Evolutionary conservation across 2,329 filamentous ascomycete species (phyloP).

Genomic region (Diplodia corticola): DNA sequence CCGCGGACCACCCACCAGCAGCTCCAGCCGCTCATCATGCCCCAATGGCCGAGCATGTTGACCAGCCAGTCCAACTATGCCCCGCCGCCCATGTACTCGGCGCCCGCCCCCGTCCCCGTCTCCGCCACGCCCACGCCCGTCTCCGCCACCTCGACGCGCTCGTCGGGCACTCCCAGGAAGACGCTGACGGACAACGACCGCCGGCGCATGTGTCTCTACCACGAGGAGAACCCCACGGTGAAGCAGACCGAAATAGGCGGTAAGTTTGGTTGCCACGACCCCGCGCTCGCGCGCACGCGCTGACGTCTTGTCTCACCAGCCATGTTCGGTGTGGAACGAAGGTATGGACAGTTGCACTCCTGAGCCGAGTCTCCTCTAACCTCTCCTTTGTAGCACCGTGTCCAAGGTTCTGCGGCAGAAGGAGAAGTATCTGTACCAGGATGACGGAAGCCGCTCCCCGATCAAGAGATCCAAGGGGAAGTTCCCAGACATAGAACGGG

Average conservation of each 20-base stretch:
- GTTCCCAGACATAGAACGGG: slow-evolving; percentile 86
- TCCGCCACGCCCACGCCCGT: slow-evolving; percentile 39
- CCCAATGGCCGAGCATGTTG: slow-evolving; percentile 45
- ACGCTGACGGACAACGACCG: slow-evolving; percentile 91
- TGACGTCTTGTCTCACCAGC: slow-evolving; percentile 50
- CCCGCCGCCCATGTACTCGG: slow-evolving; percentile 35
- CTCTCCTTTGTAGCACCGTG: slow-evolving; percentile 70
- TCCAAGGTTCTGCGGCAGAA: slow-evolving; percentile 94
- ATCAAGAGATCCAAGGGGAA: slow-evolving; percentile 83
- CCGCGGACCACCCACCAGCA: slow-evolving; percentile 43
- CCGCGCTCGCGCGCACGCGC: slow-evolving; percentile 25
- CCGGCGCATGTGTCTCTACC: slow-evolving; percentile 89
- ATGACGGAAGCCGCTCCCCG: slow-evolving; percentile 76
- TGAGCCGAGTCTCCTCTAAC: slow-evolving; percentile 16
- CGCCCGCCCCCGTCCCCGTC: slow-evolving; percentile 40
- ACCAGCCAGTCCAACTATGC: slow-evolving; percentile 45
- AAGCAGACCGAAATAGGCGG: slow-evolving; percentile 97
- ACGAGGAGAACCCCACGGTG: slow-evolving; percentile 82
- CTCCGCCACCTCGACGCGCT: slow-evolving; percentile 43
- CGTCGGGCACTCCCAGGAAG: slow-evolving; percentile 68
- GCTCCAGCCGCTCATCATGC: slow-evolving; percentile 44
- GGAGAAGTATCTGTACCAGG: slow-evolving; percentile 86
- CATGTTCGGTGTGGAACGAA: slow-evolving; percentile 94
- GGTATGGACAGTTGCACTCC: slow-evolving; percentile 57
- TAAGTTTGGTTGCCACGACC: slow-evolving; percentile 51